phyloP scores from a whole-genome alignment of 148 eudicot species.

The Chenopodium formosanum region DNA sequence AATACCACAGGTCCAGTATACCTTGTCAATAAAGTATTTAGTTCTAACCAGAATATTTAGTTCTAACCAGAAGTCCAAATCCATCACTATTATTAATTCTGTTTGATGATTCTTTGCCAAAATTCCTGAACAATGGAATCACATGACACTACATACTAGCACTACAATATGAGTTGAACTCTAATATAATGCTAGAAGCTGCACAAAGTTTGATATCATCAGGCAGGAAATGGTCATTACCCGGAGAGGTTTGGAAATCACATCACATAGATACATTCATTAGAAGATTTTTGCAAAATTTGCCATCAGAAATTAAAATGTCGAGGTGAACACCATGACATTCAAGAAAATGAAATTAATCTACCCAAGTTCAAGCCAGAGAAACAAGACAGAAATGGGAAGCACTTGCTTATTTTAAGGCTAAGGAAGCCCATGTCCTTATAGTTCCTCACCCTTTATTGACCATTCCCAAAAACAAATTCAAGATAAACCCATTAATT shows the following conservation, averaged over 20 bases:
- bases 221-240: too few species aligned
- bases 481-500: background rate
- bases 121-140: background rate
- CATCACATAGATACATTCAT: background rate
- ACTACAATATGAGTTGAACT: background rate
- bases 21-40: background rate
- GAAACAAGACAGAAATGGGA: background rate
- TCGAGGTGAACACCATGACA: too few species aligned
- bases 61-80: conserved; percentile 5
- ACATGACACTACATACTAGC: background rate
- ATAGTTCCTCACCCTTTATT: background rate
- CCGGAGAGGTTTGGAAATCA: background rate
- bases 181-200: background rate
- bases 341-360: background rate
- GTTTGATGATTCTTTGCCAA: background rate
- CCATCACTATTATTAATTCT: background rate
- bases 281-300: background rate
- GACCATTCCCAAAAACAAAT: background rate
- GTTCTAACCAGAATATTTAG: conserved; percentile 6
- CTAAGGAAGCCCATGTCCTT: background rate
- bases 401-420: background rate
- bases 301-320: background rate
- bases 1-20: conserved; percentile 21
- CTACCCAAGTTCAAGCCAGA: background rate
- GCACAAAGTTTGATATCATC: background rate